Evolutionary conservation across 305 asterid genomes (phyloP).

Genomic region (Euphrasia arctica): DNA sequence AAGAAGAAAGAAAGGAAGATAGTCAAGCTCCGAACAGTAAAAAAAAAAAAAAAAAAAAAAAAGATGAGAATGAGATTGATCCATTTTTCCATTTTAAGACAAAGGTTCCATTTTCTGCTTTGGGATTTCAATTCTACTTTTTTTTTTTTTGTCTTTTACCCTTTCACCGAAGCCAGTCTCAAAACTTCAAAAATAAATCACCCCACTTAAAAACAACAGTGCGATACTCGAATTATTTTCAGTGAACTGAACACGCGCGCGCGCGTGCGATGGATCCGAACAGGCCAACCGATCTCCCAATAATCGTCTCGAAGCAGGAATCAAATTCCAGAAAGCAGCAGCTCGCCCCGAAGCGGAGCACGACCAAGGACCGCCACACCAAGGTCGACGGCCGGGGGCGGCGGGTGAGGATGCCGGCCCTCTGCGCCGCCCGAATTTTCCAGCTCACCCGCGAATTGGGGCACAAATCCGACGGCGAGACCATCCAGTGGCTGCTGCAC

Average conservation of each 20-base stretch:
- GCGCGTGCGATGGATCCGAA: conserved; percentile 53
- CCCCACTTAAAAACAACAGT: too few species aligned
- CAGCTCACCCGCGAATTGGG: conserved; percentile 71
- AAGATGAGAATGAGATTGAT: conserved; percentile 1
- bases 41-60: background rate
- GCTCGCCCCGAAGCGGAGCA: conserved; percentile 54
- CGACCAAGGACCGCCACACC: conserved; percentile 68
- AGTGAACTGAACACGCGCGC: conserved; percentile 6
- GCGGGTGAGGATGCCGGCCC: conserved; percentile 72
- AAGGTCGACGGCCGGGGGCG: conserved; percentile 75
- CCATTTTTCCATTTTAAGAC: too few species aligned
- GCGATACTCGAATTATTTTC: conserved; percentile 9
- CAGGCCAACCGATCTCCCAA: conserved; percentile 31
- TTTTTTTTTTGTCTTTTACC: background rate
- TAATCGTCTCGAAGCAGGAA: conserved; percentile 36
- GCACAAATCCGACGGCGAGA: conserved; percentile 73
- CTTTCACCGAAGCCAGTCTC: conserved; percentile 19
- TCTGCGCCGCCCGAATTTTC: conserved; percentile 68
- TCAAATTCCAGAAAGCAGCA: conserved; percentile 42
- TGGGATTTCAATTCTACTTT: conserved; percentile 40
- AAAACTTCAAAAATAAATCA: background rate
- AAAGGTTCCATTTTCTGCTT: conserved; percentile 42
- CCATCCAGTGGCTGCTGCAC: conserved; percentile 72
- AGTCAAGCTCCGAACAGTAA: conserved; percentile 24
- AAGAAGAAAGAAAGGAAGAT: too few species aligned